Evolutionary conservation across 352 stramenopile genomes (phyloP), one percentile per base, ranked within the genome.

Genomic region (Pseudoperonospora humuli): DNA sequence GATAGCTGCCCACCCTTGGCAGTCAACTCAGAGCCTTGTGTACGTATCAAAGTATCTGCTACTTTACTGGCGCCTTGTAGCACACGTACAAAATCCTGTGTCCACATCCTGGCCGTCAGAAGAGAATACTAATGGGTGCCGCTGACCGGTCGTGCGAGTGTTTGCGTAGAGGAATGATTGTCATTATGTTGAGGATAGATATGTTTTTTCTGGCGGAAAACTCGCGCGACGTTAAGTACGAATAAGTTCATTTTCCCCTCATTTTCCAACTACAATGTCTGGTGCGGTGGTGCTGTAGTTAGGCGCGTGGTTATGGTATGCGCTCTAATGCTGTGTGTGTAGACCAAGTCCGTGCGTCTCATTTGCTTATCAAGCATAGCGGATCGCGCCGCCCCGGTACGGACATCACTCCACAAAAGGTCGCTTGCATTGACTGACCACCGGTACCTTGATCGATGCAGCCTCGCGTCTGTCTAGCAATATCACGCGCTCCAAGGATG

Each of bases 351-450:
- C 65, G 67, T 43, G 83, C 80, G 23, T 85, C 75, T 50, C 94
- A 98, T 63, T 66, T 98, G 57, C 84, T 98, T 7, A 93, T 97
- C 59, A 98, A 98, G 75, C 91, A 97, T 74, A 87, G 78, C 29
- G 85, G 84, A 35, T 97, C 86, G 43, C 79, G 90, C 41, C 75
- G 75, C 31, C 73, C 73, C 3, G 72, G 77, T 89, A 73, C 7
- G 7, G 4, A 26, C 4, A 26, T 7, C 23, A 26, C 7, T n/a
- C n/a, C n/a, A n/a, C n/a, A n/a, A n/a, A n/a, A n/a, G n/a, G n/a
- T n/a, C n/a, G n/a, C n/a, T n/a, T n/a, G n/a, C n/a, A n/a, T n/a
- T n/a, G n/a, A n/a, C n/a, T n/a, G n/a, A n/a, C 23, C 23, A 7
- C 4, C 23, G 23, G 26, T 32, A 5, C 14, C 11, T 45, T 26